Percentiles rank a stretch among this genome's conserved stretches.
phyloP scores from a whole-genome alignment of 495 filamentous ascomycete genomes.

The Immersiella caudata region DNA sequence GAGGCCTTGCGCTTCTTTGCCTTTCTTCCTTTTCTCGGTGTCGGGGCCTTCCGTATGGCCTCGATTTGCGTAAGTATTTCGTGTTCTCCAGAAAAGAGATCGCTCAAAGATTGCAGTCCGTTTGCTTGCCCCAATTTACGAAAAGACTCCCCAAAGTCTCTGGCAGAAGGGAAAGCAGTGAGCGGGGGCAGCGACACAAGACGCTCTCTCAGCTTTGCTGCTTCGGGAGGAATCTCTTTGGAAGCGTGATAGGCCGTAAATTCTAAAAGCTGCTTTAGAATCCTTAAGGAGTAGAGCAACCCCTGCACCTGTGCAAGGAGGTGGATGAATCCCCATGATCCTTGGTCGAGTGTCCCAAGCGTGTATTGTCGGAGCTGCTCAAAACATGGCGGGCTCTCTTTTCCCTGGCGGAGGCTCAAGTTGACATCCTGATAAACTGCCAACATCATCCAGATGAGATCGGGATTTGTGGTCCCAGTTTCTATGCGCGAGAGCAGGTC shows the following conservation, averaged over 20 bases:
- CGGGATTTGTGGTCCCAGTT: neutral
- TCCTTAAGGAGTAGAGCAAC: slow-evolving; percentile 66
- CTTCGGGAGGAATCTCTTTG: neutral
- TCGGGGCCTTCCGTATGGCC: slow-evolving; percentile 9
- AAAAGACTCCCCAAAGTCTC: slow-evolving; percentile 26
- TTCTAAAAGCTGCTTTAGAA: slow-evolving; percentile 59
- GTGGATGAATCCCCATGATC: slow-evolving; percentile 65
- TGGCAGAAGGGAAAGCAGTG: slow-evolving; percentile 24
- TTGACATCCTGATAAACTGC: slow-evolving; percentile 49
- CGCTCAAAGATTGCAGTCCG: slow-evolving; percentile 20
- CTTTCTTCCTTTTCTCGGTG: slow-evolving; percentile 11
- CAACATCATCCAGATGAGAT: slow-evolving; percentile 42
- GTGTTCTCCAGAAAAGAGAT: slow-evolving; percentile 19
- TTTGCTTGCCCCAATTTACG: slow-evolving; percentile 17
- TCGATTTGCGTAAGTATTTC: slow-evolving; percentile 27
- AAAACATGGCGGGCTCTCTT: slow-evolving; percentile 29
- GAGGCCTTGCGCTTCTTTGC: slow-evolving; percentile 25
- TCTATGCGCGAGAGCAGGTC: slow-evolving; percentile 23
- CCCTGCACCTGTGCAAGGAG: slow-evolving; percentile 65
- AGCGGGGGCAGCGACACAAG: slow-evolving; percentile 28
- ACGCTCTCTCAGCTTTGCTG: neutral
- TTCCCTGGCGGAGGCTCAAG: slow-evolving; percentile 39
- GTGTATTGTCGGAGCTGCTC: slow-evolving; percentile 31
- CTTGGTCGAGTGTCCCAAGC: slow-evolving; percentile 24
- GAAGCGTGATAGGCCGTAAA: slow-evolving; percentile 21